Percentiles rank a stretch among this genome's conserved stretches.
phyloP scores from a whole-genome alignment of 148 eudicot genomes.

The Fagopyrum homotropicum region DNA sequence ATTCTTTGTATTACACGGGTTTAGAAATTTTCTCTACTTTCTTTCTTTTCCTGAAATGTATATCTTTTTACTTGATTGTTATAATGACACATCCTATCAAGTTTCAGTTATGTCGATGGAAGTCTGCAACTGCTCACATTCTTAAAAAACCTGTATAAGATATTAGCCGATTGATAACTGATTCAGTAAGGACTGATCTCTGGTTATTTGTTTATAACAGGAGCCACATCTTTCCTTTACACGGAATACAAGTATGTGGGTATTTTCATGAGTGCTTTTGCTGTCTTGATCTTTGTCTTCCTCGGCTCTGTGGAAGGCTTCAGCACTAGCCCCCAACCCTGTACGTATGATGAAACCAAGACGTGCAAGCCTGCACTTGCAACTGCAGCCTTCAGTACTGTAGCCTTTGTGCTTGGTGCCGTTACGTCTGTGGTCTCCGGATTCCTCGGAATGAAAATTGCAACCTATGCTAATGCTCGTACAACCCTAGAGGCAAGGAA shows the following conservation, averaged over 20 bases:
- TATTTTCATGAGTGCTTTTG: slow-evolving; percentile 79
- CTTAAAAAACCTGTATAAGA: background rate
- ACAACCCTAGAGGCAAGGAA: slow-evolving; percentile 95
- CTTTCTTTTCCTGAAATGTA: background rate
- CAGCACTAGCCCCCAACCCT: slow-evolving; percentile 64
- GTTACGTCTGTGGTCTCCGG: slow-evolving; percentile 79
- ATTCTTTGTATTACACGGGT: too few relatives aligned
- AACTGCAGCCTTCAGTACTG: slow-evolving; percentile 80
- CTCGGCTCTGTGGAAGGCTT: slow-evolving; percentile 97
- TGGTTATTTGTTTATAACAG: slow-evolving; percentile 27
- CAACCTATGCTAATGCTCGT: slow-evolving; percentile 90
- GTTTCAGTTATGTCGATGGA: background rate
- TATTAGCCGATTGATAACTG: background rate
- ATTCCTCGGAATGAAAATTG: slow-evolving; percentile 96
- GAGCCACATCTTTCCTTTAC: slow-evolving; percentile 80
- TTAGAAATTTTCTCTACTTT: background rate
- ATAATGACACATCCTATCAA: background rate
- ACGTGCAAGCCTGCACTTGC: slow-evolving; percentile 87
- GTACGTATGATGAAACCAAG: slow-evolving; percentile 61
- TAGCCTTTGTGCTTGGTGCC: slow-evolving; percentile 78
- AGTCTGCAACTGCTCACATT: background rate
- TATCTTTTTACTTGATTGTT: background rate
- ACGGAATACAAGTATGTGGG: slow-evolving; percentile 80
- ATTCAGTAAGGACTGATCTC: background rate
- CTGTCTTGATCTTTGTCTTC: slow-evolving; percentile 76